A percentile compares a stretch with the other conserved stretches of the same genome.
Evolutionary conservation across 1,139 yeast genomes (phyloP).

Genomic region (Pichia sp.): DNA sequence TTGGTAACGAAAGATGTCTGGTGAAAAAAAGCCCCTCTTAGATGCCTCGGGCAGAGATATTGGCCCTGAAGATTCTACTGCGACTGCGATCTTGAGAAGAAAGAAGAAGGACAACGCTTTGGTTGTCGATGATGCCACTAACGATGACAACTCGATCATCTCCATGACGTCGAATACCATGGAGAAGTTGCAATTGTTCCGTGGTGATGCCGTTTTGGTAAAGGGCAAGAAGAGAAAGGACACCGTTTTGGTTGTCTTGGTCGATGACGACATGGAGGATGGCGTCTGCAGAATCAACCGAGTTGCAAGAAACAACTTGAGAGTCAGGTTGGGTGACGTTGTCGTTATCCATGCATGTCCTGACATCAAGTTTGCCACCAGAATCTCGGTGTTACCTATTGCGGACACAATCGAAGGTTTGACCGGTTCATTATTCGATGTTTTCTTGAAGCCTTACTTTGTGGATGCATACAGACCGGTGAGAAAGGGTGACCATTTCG

Average conservation of each 20-base stretch:
- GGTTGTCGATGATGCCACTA: slow-evolving; percentile 93
- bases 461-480: slow-evolving; percentile 99
- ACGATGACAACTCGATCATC: slow-evolving; percentile 95
- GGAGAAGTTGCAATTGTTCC: slow-evolving; percentile 90
- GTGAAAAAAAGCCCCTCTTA: slow-evolving; percentile 33
- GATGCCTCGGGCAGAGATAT: slow-evolving; percentile 35
- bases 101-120: slow-evolving; percentile 96
- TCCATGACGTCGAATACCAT: slow-evolving; percentile 93
- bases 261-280: slow-evolving; percentile 95
- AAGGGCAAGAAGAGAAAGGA: slow-evolving; percentile 98
- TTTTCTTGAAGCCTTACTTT: slow-evolving; percentile 93
- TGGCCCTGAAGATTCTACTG: slow-evolving; percentile 66
- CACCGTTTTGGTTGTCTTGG: slow-evolving; percentile 92
- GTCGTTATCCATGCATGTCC: slow-evolving; percentile 93
- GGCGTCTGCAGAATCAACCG: slow-evolving; percentile 94
- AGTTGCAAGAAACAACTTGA: slow-evolving; percentile 90
- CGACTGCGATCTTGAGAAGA: slow-evolving; percentile 94
- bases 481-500: slow-evolving; percentile 93
- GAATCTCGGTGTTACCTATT: slow-evolving; percentile 94
- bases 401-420: slow-evolving; percentile 98
- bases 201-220: slow-evolving; percentile 96
- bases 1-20: slow-evolving; percentile 12
- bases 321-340: slow-evolving; percentile 92
- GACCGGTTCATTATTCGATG: slow-evolving; percentile 96
- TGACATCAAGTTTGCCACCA: slow-evolving; percentile 89